These are phyloP conservation scores for Boletus rufocinnamomeus DNA, from an alignment of 768 basidiomycete species.

Conservation along the genomic window DNA sequence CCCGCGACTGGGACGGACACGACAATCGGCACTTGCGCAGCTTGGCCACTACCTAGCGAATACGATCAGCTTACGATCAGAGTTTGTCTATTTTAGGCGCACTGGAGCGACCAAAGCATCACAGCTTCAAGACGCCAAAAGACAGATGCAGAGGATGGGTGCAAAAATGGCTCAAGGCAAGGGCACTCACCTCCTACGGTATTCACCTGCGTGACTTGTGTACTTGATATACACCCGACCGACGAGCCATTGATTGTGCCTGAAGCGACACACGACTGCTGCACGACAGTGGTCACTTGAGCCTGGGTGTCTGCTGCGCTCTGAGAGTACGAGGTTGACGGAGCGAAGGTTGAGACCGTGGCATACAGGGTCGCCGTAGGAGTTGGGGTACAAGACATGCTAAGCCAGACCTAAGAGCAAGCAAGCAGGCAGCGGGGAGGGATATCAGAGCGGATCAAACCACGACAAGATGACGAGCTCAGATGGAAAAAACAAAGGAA, in stretches of 20 bases:
- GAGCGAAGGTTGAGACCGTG: constrained; percentile 36
- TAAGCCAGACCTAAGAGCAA: neutral
- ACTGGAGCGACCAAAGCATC: constrained; percentile 12
- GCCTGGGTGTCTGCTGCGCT: constrained; percentile 36
- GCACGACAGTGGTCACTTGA: constrained; percentile 36
- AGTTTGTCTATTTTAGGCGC: constrained; percentile 1
- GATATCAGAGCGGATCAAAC: neutral
- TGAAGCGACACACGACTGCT: constrained; percentile 37
- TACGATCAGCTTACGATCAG: constrained; percentile 16
- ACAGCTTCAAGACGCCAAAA: constrained; percentile 13
- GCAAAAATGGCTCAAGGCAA: neutral
- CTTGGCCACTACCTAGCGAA: constrained; percentile 29
- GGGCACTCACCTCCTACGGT: constrained; percentile 39
- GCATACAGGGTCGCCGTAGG: constrained; percentile 47
- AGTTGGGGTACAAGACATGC: constrained; percentile 43
- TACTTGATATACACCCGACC: constrained; percentile 32
- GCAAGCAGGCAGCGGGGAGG: neutral
- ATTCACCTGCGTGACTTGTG: constrained; percentile 31
- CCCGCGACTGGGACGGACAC: constrained; percentile 36
- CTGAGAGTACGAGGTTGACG: constrained; percentile 40
- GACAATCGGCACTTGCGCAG: constrained; percentile 45
- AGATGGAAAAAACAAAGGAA: neutral
- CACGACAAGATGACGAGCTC: neutral
- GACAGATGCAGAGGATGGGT: neutral
- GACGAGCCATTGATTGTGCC: constrained; percentile 25